Base-by-base conservation (phyloP, 2,329 filamentous ascomycete species). In the Beauveria sp. region DNA sequence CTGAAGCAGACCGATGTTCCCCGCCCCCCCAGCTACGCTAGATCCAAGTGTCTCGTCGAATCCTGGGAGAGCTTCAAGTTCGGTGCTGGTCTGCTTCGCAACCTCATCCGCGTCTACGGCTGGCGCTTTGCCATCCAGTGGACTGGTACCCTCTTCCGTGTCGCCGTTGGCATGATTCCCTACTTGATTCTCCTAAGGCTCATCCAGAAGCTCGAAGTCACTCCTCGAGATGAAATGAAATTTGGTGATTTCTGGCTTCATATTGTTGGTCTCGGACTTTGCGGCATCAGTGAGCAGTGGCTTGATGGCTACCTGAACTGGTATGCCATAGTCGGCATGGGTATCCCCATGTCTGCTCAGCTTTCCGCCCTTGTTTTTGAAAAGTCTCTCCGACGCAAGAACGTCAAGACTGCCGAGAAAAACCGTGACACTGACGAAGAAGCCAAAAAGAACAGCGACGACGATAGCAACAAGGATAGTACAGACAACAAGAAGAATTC, bases 311-410 rank as follows among this genome's bases (percentile, higher is more conserved):
- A 83, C 77, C 72, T 88, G 18, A 86, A 83, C 67, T 92, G 87
- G 86, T 75, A 87, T 53, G 84, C 83, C 0, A 86, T 82, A 72
- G 79, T 82, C 1, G 80, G 84, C 57, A 70, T 93, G 12, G 80
- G 80, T 51, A 78, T 91, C 26, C 87, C 88, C 0, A 76, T 93
- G 18, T 84, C 88, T 57, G 81, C 85, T 30, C 86, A 92, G 67
- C 75, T 95, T 2, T 85, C 87, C 1, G 82, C 88, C 0, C 78
- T 91, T 8, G 82, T 93, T 18, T 93, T 93, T 67, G 83, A 87
- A 63, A 95, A 95, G 71, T 83, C 88, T 0, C 85, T 92, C 79
- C 81, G 87, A 49, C 82, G 87, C 54, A 93, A 93, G 70, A 90
- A 93, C 70, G 84, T 90, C 46, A 91, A 91, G 70, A 81, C 84